Percentiles rank a stretch among this genome's conserved stretches.
Conservation (phyloP, 225 moss, liverwort and hornwort genomes). For the Asterella californica region DNA sequence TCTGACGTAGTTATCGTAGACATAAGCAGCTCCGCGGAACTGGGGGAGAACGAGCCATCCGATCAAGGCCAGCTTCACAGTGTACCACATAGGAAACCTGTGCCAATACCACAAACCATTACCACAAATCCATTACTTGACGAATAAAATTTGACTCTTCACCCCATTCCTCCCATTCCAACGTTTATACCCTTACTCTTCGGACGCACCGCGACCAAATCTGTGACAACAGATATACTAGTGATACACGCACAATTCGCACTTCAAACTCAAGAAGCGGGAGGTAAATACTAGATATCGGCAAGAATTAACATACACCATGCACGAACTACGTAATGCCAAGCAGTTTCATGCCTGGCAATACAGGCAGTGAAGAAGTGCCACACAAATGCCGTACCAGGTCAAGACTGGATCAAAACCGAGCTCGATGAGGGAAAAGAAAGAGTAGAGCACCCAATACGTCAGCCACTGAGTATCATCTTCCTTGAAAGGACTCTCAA, state of each 20-base stretch:
- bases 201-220: no score
- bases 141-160: no score
- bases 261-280: no score
- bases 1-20: slow-evolving; percentile 37
- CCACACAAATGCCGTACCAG: slow-evolving; percentile 17
- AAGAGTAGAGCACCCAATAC: slow-evolving; percentile 56
- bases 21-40: slow-evolving; percentile 44
- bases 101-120: background rate
- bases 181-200: background rate
- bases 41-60: slow-evolving; percentile 42
- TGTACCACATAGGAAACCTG: slow-evolving; percentile 46
- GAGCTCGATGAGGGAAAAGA: slow-evolving; percentile 42
- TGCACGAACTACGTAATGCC: no score
- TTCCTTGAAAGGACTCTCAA: slow-evolving; percentile 50
- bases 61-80: slow-evolving; percentile 27
- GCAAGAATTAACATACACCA: no score
- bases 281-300: no score
- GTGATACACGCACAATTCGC: no score
- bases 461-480: slow-evolving; percentile 61
- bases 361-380: background rate
- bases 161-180: background rate
- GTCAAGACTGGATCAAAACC: slow-evolving; percentile 29
- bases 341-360: no score
- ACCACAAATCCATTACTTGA: background rate
- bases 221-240: no score